Base-by-base conservation (phyloP, 345 rosid species). In the Aquilaria yunnanensis region DNA sequence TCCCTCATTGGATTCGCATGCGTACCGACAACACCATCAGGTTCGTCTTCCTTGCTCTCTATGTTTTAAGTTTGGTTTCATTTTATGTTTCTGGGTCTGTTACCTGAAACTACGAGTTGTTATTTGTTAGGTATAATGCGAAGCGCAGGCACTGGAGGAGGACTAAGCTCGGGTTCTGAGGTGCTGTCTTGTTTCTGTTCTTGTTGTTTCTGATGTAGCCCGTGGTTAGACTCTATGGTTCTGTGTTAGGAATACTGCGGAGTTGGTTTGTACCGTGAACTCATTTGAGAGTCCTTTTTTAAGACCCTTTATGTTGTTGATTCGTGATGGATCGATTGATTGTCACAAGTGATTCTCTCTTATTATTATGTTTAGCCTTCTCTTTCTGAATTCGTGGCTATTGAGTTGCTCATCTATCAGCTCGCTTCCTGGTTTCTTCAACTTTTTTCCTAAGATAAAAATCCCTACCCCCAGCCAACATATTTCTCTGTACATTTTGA, bases 71-170 rank as follows among this genome's bases (percentile, higher is more conserved):
- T 58, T 32, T 51, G 45, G n/a, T 0, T 29, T 54, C 14, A 0
- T 32, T 3, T 30, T 16, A 23, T 32, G 14, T 6, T 10, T 55
- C 9, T 47, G 14, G 16, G 6, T 6, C 4, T 29, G 63, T 41
- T 57, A 61, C 46, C 12, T 30, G 37, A 30, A 23, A 13, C 3
- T 49, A 9, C 12, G 12, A n/a, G 7, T 60, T 49, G n/a, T 29
- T 6, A 9, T 67, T n/a, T 56, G 53, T 31, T 62, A 85, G 90
- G 82, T 78, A 85, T 66, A 79, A 85, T 41, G 87, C 87, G 0
- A 82, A 82, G 80, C 83, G 85, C 71, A 74, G 87, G 79, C 90
- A 85, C 67, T 85, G 88, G 91, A 83, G 86, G 56, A 78, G 88
- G 32, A 78, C 91, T 41, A 85, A 85, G 78, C 85, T 85, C 32